Evolutionary conservation across 768 basidiomycete species (phyloP), one percentile per base, ranked within the genome.

Genomic region (Leccinum variicolor): DNA sequence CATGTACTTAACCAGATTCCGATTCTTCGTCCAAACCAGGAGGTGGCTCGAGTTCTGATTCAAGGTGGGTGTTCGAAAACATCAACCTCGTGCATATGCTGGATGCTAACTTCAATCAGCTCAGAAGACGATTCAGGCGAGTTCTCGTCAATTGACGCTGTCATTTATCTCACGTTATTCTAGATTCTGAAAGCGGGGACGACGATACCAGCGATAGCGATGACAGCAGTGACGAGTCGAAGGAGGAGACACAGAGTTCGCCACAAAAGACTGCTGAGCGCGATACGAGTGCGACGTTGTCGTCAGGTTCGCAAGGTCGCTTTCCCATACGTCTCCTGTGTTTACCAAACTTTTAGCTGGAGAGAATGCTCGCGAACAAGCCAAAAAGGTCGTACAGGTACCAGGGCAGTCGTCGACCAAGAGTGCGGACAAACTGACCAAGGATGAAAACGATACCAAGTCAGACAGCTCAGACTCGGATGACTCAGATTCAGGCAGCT

Each of bases 251-350:
- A 52, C 57, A 58, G 43, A 41, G 53, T 49, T 21, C 17, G 21
- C 59, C 58, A 11, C 31, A 10, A 21, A 66, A 62, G 46, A 25
- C 39, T 15, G 48, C 19, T 4, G 66, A 69, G 21, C 73, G 75
- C 50, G 77, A 75, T 50, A 75, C 77, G 3, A 80, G 77, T 60
- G 68, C 52, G 25, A 81, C 77, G 8, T 62, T 79, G 49, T 73
- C 75, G 23, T 76, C 76, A 58, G 67, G 70, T 70, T 55, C 17
- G 63, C 6, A 50, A n/a, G 6, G 4, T 19, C 28, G 39, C 29
- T 39, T 15, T 10, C 19, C 33, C 6, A 23, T n/a, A 4, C 19
- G 6, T 41, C 46, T 36, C 47, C 39, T 25, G 26, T 56, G 14
- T 55, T 55, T 21, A 62, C 39, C 8, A n/a, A 45, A 11, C 14